These are phyloP conservation scores for Tricholoma flavovirens DNA, from an alignment of 768 basidiomycete species.

Conservation along the genomic window DNA sequence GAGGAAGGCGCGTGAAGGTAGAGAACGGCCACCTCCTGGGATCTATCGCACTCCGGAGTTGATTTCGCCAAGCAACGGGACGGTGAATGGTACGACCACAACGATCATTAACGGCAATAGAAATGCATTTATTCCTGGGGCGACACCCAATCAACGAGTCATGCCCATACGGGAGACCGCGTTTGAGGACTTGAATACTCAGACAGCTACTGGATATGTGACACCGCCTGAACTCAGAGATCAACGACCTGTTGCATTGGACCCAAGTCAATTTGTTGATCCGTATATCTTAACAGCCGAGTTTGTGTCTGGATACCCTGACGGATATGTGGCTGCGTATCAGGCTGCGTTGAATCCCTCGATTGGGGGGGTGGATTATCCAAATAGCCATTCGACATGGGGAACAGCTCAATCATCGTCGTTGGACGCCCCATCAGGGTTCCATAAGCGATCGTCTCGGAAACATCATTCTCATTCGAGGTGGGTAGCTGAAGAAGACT, in stretches of 20 bases:
- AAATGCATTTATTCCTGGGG: slow-evolving; percentile 27
- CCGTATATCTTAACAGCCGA: slow-evolving; percentile 20
- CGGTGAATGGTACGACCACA: background rate
- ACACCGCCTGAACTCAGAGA: background rate
- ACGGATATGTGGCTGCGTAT: slow-evolving; percentile 22
- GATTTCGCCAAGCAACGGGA: background rate
- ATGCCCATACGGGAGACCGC: slow-evolving; percentile 14
- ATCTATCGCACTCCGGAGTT: background rate
- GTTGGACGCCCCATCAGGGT: background rate
- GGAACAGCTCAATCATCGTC: background rate
- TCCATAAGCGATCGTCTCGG: background rate
- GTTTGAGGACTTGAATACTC: background rate
- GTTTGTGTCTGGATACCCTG: slow-evolving; percentile 20
- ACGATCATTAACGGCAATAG: slow-evolving; percentile 11
- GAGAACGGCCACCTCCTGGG: background rate
- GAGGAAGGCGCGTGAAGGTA: background rate
- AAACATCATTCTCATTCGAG: background rate
- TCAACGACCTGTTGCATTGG: background rate
- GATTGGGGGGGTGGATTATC: background rate
- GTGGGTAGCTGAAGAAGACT: background rate
- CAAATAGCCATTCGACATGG: background rate
- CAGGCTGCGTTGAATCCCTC: slow-evolving; percentile 9
- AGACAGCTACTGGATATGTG: background rate
- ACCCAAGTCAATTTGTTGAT: slow-evolving; percentile 7
- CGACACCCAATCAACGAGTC: slow-evolving; percentile 25